These are phyloP conservation scores for Mycena polygramma DNA, from an alignment of 768 basidiomycete species.

Conservation along the genomic window DNA sequence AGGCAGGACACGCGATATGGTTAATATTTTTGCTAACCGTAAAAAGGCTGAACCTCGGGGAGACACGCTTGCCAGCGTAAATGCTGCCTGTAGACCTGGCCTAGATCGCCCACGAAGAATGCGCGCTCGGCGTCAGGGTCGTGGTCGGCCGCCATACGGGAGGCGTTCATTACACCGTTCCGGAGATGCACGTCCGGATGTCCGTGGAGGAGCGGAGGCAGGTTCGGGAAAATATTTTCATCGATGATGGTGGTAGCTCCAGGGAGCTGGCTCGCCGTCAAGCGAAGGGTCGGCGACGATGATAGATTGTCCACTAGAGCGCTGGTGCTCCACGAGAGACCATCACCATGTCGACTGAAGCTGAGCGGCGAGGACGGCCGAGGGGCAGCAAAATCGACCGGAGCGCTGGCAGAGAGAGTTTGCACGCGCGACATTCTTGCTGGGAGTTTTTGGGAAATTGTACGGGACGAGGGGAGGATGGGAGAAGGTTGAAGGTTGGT, in stretches of 20 bases:
- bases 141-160: slow-evolving; percentile 50
- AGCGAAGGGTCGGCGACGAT: slow-evolving; percentile 78
- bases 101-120: slow-evolving; percentile 96
- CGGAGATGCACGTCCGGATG: slow-evolving; percentile 82
- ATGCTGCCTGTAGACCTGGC: slow-evolving; percentile 87
- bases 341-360: slow-evolving; percentile 31
- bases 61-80: slow-evolving; percentile 83
- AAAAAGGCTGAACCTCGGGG: slow-evolving; percentile 91
- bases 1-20: slow-evolving; percentile 40
- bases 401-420: slow-evolving; percentile 41
- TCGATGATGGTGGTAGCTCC: slow-evolving; percentile 53
- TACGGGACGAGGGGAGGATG: slow-evolving; percentile 9
- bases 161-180: slow-evolving; percentile 81
- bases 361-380: slow-evolving; percentile 4
- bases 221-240: slow-evolving; percentile 67
- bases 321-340: slow-evolving; percentile 68
- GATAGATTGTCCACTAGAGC: slow-evolving; percentile 49
- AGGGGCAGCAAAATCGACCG: slow-evolving; percentile 28
- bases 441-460: slow-evolving; percentile 35
- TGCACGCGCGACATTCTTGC: slow-evolving; percentile 58
- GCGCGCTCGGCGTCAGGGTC: slow-evolving; percentile 88
- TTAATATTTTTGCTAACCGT: slow-evolving; percentile 65
- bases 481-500: not conserved
- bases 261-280: slow-evolving; percentile 75
- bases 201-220: slow-evolving; percentile 77